Evolutionary conservation across 768 basidiomycete species (phyloP).

Genomic region (Neoboletus magnificus): DNA sequence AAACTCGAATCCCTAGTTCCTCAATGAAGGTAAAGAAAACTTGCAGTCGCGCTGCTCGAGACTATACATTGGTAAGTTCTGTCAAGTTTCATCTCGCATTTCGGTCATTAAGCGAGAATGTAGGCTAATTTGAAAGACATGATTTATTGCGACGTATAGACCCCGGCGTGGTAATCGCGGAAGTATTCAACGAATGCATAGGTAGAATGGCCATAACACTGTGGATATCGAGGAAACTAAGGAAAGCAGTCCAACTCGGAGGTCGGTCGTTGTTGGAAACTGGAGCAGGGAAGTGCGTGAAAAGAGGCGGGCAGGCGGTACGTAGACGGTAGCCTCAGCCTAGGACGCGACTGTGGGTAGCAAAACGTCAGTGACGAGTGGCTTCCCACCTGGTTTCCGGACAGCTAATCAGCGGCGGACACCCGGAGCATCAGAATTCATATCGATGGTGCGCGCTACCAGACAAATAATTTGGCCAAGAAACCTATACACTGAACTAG

Average conservation of each 20-base stretch:
- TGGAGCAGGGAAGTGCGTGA: neutral
- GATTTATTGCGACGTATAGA: neutral
- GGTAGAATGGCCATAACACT: neutral
- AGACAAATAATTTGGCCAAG: too few relatives aligned
- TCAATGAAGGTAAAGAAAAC: neutral
- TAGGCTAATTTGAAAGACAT: neutral
- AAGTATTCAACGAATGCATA: too few relatives aligned
- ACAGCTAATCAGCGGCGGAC: too few relatives aligned
- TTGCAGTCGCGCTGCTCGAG: neutral
- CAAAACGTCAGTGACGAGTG: too few relatives aligned
- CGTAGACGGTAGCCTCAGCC: too few relatives aligned
- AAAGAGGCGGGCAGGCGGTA: too few relatives aligned
- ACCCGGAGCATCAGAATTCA: too few relatives aligned
- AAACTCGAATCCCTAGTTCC: neutral
- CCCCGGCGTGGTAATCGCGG: neutral
- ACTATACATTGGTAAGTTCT: neutral
- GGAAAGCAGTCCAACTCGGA: neutral
- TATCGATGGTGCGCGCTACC: too few relatives aligned
- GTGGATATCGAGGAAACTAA: neutral
- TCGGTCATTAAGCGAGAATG: slow-evolving; percentile 24
- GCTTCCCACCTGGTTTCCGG: too few relatives aligned
- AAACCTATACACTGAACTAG: too few relatives aligned
- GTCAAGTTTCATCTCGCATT: neutral
- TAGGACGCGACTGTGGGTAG: too few relatives aligned
- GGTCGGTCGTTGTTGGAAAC: neutral